Conservation (phyloP, 148 eudicot genomes). For the Persicaria maculosa region DNA sequence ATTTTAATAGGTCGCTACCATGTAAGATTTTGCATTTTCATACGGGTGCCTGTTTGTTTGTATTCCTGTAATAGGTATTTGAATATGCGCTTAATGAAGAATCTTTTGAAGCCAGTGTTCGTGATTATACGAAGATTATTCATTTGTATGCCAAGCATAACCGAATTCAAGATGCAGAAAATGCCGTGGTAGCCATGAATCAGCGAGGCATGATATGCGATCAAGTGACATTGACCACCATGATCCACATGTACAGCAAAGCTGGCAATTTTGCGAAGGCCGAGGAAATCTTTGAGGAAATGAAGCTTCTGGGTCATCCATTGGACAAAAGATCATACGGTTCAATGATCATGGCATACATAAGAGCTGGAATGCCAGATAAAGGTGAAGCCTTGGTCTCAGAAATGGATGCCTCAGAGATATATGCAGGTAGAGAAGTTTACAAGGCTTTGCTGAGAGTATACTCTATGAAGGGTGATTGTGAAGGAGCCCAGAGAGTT, state of each 20-base stretch:
- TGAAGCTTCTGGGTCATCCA: constrained; percentile 60
- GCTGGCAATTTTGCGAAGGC: constrained; percentile 64
- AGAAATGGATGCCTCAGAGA: constrained; percentile 63
- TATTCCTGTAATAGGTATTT: constrained; percentile 31
- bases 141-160: constrained; percentile 58
- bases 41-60: constrained; percentile 11
- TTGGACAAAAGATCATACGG: constrained; percentile 82
- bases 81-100: constrained; percentile 65
- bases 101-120: constrained; percentile 80
- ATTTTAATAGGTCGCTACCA: not conserved
- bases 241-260: constrained; percentile 90
- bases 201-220: constrained; percentile 56
- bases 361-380: constrained; percentile 57
- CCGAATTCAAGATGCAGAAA: constrained; percentile 65
- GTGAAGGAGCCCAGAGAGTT: constrained; percentile 72
- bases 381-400: constrained; percentile 50
- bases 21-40: not conserved
- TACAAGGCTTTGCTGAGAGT: constrained; percentile 82
- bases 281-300: constrained; percentile 56
- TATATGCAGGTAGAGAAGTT: constrained; percentile 73
- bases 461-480: constrained; percentile 77
- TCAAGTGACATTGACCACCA: constrained; percentile 75
- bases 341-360: constrained; percentile 87
- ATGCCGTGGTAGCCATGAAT: constrained; percentile 44
- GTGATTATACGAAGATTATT: constrained; percentile 88